phyloP scores from a whole-genome alignment of 257 asterid genomes.

The Przewalskia tangutica region DNA sequence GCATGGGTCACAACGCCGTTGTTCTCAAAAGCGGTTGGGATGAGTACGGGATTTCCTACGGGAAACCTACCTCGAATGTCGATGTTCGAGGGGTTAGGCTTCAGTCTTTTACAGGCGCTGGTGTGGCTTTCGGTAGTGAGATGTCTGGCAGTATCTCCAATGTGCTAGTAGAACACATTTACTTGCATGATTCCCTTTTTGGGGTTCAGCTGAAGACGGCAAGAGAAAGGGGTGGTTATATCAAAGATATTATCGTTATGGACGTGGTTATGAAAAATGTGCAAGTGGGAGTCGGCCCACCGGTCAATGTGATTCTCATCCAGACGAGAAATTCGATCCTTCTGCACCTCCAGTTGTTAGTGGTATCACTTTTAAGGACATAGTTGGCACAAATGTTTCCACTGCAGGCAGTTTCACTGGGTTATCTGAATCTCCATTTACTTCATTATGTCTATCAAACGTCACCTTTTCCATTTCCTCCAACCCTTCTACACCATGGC shows the following conservation, averaged over 20 bases:
- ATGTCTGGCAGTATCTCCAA: conserved; percentile 79
- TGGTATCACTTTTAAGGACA: conserved; percentile 23
- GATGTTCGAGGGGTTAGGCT: conserved; percentile 36
- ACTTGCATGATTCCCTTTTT: conserved; percentile 29
- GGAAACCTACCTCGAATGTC: conserved; percentile 36
- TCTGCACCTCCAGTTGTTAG: conserved; percentile 38
- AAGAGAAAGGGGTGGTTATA: conserved; percentile 65
- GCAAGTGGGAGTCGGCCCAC: conserved; percentile 45
- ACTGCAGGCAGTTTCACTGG: conserved; percentile 27
- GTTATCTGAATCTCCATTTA: conserved; percentile 29
- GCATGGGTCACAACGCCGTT: conserved; percentile 56
- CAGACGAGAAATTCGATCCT: conserved; percentile 50
- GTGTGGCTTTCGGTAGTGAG: conserved; percentile 62
- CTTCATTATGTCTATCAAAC: conserved; percentile 22
- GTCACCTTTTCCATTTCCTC: conserved; percentile 20
- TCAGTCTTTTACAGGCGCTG: conserved; percentile 49
- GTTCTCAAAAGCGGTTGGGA: conserved; percentile 87
- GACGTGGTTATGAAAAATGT: conserved; percentile 39
- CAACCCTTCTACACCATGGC: conserved; percentile 27
- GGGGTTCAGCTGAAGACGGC: conserved; percentile 65
- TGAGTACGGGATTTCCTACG: conserved; percentile 56
- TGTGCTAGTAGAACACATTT: conserved; percentile 37
- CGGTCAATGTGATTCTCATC: conserved; percentile 47
- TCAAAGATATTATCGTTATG: conserved; percentile 26
- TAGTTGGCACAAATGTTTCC: conserved; percentile 23